Base-by-base conservation (phyloP, 1,139 yeast genomes). In the Candida pseudoviswanathii region DNA sequence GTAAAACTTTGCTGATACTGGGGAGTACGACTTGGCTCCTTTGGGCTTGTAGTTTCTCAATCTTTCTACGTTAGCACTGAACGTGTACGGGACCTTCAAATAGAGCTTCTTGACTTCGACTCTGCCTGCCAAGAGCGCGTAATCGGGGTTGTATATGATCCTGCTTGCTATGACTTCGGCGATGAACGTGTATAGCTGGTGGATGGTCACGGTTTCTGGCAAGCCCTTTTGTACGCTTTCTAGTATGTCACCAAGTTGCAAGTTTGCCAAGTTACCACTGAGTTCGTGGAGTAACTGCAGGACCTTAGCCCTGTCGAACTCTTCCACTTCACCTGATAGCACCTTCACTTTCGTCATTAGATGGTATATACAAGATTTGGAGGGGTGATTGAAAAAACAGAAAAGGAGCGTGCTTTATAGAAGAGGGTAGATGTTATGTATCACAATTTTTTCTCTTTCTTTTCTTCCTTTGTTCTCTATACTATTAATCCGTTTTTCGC, bases 101-200 rank as follows among this genome's bases (percentile, higher is more conserved):
- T 73, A 80, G 22, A 77, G 55, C 48, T 65, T 63, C 4, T 54
- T 49, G 0, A 73, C 71, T 44, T 73, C 72, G 0, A 80, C 62
- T 50, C 82, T 62, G 0, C 84, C 81, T 0, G 84, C 85, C 42
- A 81, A 60, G 3, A 65, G 47, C 1, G 83, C 65, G 54, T 73
- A 75, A 51, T 78, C 80, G 3, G 81, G 81, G 56, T 80, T 81
- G 40, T 60, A 59, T 2, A 77, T 73, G 1, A 75, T 71, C 55
- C 73, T 63, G 1, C 79, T 65, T 1, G 84, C 85, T 31, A 75
- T 56, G 4, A 68, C 65, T 56, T 80, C 85, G 2, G 80, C 70
- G 1, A 70, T 62, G 39, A 75, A 64, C 10, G 69, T 72, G 41
- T 67, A 58, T 21, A 80, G 63, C 42, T 77, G 70, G n/a, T 62